Evolutionary conservation across 106 monocot species (phyloP), one percentile per base, ranked within the genome.

Genomic region (Dioscorea alata): DNA sequence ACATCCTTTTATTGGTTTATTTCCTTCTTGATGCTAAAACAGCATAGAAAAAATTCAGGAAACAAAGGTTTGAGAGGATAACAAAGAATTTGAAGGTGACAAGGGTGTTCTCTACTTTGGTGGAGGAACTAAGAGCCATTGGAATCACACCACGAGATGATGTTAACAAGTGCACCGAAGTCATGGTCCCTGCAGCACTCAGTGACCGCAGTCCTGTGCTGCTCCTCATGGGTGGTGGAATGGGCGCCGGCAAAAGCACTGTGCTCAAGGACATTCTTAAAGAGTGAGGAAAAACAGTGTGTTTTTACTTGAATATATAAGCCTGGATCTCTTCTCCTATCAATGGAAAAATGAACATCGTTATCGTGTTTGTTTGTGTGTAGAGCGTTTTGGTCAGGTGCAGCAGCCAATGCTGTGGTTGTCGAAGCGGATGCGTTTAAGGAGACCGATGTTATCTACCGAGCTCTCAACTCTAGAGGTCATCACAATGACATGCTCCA

Each of bases 351-450:
- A 28, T 42, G 42, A 42, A 42, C 10, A 3, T 28, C 0, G 4
- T 42, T 8, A 42, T 42, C 6, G 42, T 42, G 9, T 8, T 5
- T 5, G 7, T 4, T 4, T 34, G 34, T 5, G 33, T 73, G 58
- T 72, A 94, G 94, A n/a, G 68, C 85, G 15, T 97, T 97, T 64
- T 97, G 96, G 96, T 77, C 72, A 2, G 75, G 66, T 16, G 85
- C 80, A 3, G 77, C 65, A 18, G 57, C 75, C 9, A 84, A 92
- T 42, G 81, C 96, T 0, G 86, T 97, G 18, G 82, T 92, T 57
- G 92, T 97, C 24, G 96, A 95, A 63, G 96, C 96, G 4, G 96
- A 97, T 60, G 92, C 91, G 7, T 97, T 92, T 71, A 97, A 97
- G 66, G 96, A 97, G 78, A 84, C 86, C 0, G 96, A 97, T 35